Base-by-base conservation (phyloP, 257 asterid species). In the Perilla frutescens region DNA sequence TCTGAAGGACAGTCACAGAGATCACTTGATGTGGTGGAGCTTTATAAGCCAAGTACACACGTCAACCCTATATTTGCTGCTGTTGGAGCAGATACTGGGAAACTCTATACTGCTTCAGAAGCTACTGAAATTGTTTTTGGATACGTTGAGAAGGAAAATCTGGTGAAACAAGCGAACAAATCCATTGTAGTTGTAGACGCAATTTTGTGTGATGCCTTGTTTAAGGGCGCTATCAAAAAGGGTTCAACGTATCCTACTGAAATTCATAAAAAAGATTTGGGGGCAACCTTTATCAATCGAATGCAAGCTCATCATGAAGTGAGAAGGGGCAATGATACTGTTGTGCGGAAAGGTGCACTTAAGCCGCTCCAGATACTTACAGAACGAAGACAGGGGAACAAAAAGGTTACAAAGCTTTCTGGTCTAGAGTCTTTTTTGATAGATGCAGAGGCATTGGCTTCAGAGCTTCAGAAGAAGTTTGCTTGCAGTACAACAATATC, bases 391-490 rank as follows among this genome's bases (percentile, higher is more conserved):
- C 96, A 90, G 79, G 99, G 99, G 62, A 91, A 91, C 84, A 94
- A 94, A 72, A 94, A 94, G 68, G 91, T 91, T 70, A 94, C 99
- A 1, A 94, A 90, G 78, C 84, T 90, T 76, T 90, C 97, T n/a
- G 99, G 99, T 48, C n/a, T 91, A 51, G 99, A 94, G 77, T 87
- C 93, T 12, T 94, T 87, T 84, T 75, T 94, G 83, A 79, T 94
- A 55, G 99, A 94, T 71, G 79, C 87, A 0, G 96, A 91, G 84
- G 81, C 87, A 15, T 81, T 94, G 87, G 94, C 97, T 61, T 88
- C 99, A n/a, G 99, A 91, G 91, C 82, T 91, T 76, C 99, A 94
- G 90, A 94, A 91, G 89, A 91, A 90, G 83, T 94, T 86, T 85
- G 99, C 99, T 62, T 90, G 98, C 80, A 91, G 97, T 81, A 88